These are phyloP conservation scores for Aspergillus diversus DNA, from an alignment of 495 filamentous ascomycete species.

Conservation along the genomic window DNA sequence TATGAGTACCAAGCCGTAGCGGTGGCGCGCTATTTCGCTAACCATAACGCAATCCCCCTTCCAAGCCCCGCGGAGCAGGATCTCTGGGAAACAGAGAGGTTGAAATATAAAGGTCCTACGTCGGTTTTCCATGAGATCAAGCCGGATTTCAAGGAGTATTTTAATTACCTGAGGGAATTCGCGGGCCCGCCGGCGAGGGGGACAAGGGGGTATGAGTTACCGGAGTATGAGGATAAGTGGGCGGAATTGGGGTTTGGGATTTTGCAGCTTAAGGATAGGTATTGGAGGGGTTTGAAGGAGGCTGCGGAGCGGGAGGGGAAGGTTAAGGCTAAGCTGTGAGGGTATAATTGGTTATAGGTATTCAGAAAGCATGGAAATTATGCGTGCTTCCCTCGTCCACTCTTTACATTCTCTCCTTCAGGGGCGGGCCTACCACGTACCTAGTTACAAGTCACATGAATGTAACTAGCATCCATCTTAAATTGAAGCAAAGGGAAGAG, in stretches of 20 bases:
- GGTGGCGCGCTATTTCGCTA: slow-evolving; percentile 53
- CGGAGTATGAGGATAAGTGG: slow-evolving; percentile 43
- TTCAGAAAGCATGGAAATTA: no score
- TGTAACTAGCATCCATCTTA: no score
- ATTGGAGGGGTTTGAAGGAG: slow-evolving; percentile 22
- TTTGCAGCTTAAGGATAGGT: slow-evolving; percentile 27
- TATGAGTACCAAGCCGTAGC: slow-evolving; percentile 60
- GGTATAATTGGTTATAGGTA: no score
- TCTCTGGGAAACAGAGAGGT: slow-evolving; percentile 49
- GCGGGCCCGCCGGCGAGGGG: slow-evolving; percentile 43
- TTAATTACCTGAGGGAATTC: slow-evolving; percentile 42
- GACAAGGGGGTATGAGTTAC: slow-evolving; percentile 39
- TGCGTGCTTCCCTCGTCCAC: no score
- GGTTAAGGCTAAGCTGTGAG: slow-evolving; percentile 7
- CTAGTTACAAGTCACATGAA: no score
- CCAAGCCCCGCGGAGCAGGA: slow-evolving; percentile 42
- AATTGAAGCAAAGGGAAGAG: no score
- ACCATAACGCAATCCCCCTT: slow-evolving; percentile 31
- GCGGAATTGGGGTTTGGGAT: slow-evolving; percentile 33
- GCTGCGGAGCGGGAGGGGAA: not conserved
- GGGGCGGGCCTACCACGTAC: no score
- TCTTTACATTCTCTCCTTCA: no score
- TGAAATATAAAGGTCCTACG: slow-evolving; percentile 45
- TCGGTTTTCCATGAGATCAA: slow-evolving; percentile 47
- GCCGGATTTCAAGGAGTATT: slow-evolving; percentile 56